Percentiles rank a stretch among this genome's conserved stretches.
Evolutionary conservation across 2,329 filamentous ascomycete genomes (phyloP).

Genomic region (Aspergillus sp.): DNA sequence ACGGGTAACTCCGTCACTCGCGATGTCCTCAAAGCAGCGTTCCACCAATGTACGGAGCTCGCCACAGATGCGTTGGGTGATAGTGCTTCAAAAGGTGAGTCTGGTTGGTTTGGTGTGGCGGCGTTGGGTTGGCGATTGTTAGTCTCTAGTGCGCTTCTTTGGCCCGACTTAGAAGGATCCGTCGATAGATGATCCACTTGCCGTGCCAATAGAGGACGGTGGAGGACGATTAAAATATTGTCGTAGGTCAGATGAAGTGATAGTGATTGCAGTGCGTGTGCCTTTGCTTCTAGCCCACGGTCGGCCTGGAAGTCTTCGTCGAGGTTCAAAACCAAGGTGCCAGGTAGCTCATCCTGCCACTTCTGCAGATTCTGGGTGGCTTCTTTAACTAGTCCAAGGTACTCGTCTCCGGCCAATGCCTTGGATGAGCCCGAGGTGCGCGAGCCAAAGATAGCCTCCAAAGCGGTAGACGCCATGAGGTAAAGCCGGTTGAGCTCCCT

Average conservation of each 20-base stretch:
- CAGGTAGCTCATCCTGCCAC: conserved; percentile 19
- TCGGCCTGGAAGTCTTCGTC: conserved; percentile 16
- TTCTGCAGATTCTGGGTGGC: conserved; percentile 20
- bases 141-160: neutral
- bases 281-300: conserved; percentile 10
- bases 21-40: conserved; percentile 43
- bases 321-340: conserved; percentile 19
- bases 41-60: conserved; percentile 24
- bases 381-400: conserved; percentile 17
- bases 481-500: conserved; percentile 26
- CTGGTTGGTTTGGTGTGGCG: neutral
- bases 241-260: conserved; percentile 47
- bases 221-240: conserved; percentile 44
- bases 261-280: conserved; percentile 38
- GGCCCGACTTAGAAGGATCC: neutral
- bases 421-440: conserved; percentile 20
- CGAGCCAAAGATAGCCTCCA: conserved; percentile 26
- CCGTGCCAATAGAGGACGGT: conserved; percentile 43
- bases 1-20: conserved; percentile 32
- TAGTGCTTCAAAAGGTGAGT: conserved; percentile 3
- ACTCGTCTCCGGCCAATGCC: conserved; percentile 19
- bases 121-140: neutral
- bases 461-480: conserved; percentile 23
- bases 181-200: conserved; percentile 32
- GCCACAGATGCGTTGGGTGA: conserved; percentile 1